Conservation (phyloP, 1,284 basidiomycete species). For the Heterobasidion occidentale region DNA sequence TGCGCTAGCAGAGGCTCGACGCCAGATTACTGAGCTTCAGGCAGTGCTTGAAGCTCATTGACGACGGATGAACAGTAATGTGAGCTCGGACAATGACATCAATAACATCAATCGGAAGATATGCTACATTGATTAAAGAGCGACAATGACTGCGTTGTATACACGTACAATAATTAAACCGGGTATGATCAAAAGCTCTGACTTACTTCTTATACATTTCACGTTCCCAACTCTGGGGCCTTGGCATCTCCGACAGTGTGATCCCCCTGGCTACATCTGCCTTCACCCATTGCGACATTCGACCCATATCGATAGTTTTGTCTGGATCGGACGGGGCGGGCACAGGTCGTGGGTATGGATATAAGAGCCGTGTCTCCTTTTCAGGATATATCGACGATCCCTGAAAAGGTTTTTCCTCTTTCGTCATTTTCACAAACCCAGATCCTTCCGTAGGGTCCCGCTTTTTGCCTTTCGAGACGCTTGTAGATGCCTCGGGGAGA, state of each 20-base stretch:
- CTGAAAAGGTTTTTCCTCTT: not conserved
- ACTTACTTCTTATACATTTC: not conserved
- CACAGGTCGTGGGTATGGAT: constrained; percentile 28
- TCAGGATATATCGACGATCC: not conserved
- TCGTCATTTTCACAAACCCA: not conserved
- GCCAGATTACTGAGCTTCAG: constrained; percentile 25
- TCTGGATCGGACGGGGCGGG: constrained; percentile 38
- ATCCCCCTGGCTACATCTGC: constrained; percentile 19
- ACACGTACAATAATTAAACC: too few relatives aligned
- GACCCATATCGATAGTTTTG: constrained; percentile 44
- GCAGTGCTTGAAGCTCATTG: constrained; percentile 7
- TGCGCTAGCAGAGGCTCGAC: constrained; percentile 18
- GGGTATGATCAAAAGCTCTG: too few relatives aligned
- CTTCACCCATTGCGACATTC: constrained; percentile 46
- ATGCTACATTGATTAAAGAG: too few relatives aligned
- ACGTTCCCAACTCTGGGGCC: not conserved
- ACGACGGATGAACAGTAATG: not conserved
- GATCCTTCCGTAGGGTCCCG: not conserved
- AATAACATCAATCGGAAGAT: not conserved
- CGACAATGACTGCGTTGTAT: too few relatives aligned
- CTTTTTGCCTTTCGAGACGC: constrained; percentile 3
- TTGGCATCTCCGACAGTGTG: not conserved
- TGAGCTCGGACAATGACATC: constrained; percentile 5
- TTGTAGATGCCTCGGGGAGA: not conserved
- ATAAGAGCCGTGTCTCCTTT: constrained; percentile 5